A percentile compares a stretch with the other conserved stretches of the same genome.
Conservation (phyloP, 345 rosid species). For the Abelmoschus esculentus region DNA sequence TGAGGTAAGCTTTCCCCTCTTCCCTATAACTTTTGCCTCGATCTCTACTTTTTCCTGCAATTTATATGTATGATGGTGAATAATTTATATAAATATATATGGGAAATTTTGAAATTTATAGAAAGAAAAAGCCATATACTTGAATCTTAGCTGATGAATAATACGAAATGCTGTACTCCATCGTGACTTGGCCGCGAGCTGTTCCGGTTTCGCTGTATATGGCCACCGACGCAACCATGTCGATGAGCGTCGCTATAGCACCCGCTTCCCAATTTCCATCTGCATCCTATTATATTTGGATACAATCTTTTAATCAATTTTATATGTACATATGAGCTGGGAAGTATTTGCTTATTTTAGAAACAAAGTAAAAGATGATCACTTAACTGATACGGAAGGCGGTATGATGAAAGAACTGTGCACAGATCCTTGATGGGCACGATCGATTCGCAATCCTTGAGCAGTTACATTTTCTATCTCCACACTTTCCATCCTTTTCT, state of each 20-base stretch:
- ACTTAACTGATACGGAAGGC: not conserved
- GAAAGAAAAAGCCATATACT: constrained; percentile 13
- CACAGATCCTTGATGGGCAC: not conserved
- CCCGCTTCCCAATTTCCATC: not conserved
- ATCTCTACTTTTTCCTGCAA: constrained; percentile 62
- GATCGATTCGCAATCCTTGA: not conserved
- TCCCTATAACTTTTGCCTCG: constrained; percentile 40
- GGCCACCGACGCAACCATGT: not conserved
- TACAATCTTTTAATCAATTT: not conserved
- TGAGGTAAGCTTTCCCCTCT: constrained; percentile 35
- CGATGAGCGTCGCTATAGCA: not conserved
- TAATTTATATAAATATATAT: not conserved
- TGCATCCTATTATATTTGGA: not conserved
- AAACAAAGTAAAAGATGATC: not conserved
- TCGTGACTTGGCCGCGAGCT: constrained; percentile 25
- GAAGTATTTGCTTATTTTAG: not conserved
- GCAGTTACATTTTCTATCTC: not conserved
- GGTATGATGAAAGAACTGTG: not conserved
- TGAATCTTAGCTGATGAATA: constrained; percentile 42
- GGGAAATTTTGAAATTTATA: not conserved
- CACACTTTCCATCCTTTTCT: not conserved
- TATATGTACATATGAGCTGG: not conserved
- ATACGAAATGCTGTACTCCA: constrained; percentile 40
- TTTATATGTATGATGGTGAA: not conserved
- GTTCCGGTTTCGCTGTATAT: not conserved